Evolutionary conservation across 2,329 filamentous ascomycete species (phyloP).

Genomic region (Bipolaris cookei): DNA sequence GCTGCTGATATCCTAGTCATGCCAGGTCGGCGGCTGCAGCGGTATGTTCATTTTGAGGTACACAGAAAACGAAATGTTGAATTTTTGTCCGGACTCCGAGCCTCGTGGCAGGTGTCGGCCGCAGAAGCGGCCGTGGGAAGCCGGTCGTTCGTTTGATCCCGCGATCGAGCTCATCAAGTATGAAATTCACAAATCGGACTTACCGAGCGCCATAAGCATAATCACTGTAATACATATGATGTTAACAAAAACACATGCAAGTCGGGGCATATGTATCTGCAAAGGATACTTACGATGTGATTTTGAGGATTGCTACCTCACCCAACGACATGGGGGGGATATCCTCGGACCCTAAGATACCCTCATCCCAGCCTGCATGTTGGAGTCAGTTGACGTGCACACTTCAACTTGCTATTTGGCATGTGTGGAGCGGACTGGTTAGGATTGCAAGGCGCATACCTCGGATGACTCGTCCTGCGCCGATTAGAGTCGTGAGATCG

Average conservation of each 20-base stretch:
- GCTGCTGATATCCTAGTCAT: slow-evolving; percentile 7
- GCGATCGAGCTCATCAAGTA: slow-evolving; percentile 1
- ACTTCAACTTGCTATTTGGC: slow-evolving; percentile 2
- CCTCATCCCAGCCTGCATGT: slow-evolving; percentile 64
- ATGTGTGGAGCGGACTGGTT: slow-evolving; percentile 8
- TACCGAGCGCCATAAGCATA: slow-evolving; percentile 49
- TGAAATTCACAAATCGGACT: slow-evolving; percentile 23
- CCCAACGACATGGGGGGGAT: slow-evolving; percentile 77
- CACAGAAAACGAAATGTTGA: background rate
- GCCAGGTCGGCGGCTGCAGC: slow-evolving; percentile 6
- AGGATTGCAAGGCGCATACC: slow-evolving; percentile 60
- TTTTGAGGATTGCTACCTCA: slow-evolving; percentile 86
- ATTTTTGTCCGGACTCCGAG: background rate
- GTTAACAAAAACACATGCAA: slow-evolving; percentile 22
- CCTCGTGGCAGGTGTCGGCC: background rate
- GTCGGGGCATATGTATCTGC: background rate
- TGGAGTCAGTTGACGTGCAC: slow-evolving; percentile 27
- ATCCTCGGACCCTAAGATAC: slow-evolving; percentile 61
- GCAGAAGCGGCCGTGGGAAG: background rate
- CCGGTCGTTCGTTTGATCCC: background rate
- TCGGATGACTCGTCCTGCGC: slow-evolving; percentile 82
- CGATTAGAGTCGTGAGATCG: slow-evolving; percentile 79
- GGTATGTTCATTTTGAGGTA: background rate
- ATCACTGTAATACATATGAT: slow-evolving; percentile 33
- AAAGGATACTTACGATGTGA: slow-evolving; percentile 67